Evolutionary conservation across 2,329 filamentous ascomycete genomes (phyloP).

Genomic region (Aspergillus aculeatinus): DNA sequence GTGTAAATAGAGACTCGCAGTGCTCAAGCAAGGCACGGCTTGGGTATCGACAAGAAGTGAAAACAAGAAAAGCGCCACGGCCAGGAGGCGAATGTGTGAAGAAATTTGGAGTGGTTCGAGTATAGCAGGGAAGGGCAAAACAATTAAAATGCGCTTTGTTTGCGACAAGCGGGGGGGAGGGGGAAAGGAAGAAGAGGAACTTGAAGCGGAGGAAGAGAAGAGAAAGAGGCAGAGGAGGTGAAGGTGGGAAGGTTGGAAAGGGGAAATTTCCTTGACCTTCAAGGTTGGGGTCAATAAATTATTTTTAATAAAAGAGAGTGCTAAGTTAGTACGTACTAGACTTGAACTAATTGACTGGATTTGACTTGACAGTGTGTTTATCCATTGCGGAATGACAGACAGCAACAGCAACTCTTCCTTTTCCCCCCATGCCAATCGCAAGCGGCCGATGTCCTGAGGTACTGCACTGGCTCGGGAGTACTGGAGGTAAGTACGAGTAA

Average conservation of each 20-base stretch:
- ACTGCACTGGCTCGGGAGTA: too few relatives aligned
- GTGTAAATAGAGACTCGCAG: neutral
- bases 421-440: conserved; percentile 14
- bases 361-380: conserved; percentile 1
- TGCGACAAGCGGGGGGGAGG: conserved; percentile 13
- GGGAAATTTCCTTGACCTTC: neutral
- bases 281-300: neutral
- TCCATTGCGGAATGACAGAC: conserved; percentile 16
- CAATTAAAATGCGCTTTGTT: neutral
- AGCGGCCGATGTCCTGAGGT: neutral
- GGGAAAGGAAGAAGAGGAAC: conserved; percentile 8
- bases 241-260: conserved; percentile 1
- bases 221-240: neutral
- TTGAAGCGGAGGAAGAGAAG: conserved; percentile 8
- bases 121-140: neutral
- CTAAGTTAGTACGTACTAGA: neutral
- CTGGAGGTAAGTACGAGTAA: too few relatives aligned
- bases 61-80: neutral
- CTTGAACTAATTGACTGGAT: neutral
- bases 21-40: neutral
- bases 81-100: conserved; percentile 6
- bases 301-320: neutral
- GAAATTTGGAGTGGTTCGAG: conserved; percentile 2
- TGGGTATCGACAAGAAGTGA: neutral
- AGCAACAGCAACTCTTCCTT: conserved; percentile 8